Evolutionary conservation across 2,329 filamentous ascomycete species (phyloP).

Genomic region (Penicillium sp.): DNA sequence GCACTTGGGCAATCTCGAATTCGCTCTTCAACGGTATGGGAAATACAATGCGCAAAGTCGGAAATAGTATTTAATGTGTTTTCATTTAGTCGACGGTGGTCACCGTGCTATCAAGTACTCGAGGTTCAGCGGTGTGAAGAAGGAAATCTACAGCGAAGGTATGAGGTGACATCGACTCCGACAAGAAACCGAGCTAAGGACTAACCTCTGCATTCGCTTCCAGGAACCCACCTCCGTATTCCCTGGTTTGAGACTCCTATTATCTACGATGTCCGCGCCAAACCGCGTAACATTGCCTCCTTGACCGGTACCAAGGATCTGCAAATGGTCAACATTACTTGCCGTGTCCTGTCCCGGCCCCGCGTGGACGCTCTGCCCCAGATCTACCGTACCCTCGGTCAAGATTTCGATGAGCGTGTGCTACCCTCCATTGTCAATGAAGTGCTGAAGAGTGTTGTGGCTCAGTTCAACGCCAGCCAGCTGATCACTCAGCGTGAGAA

Average conservation of each 20-base stretch:
- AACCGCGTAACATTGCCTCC: conserved; percentile 93
- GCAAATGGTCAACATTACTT: conserved; percentile 99
- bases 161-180: conserved; percentile 16
- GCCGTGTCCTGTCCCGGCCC: conserved; percentile 93
- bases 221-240: conserved; percentile 88
- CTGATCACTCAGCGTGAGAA: conserved; percentile 99
- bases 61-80: conserved; percentile 6
- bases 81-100: conserved; percentile 79
- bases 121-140: conserved; percentile 85
- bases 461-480: conserved; percentile 98
- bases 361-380: conserved; percentile 86
- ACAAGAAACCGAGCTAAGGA: background rate
- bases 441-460: conserved; percentile 96
- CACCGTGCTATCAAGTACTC: conserved; percentile 99
- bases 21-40: conserved; percentile 66
- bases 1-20: conserved; percentile 50
- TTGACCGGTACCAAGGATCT: conserved; percentile 98
- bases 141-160: conserved; percentile 97
- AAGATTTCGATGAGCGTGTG: conserved; percentile 95
- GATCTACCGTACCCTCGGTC: conserved; percentile 94
- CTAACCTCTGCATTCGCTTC: conserved; percentile 3
- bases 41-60: background rate
- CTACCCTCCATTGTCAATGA: conserved; percentile 98
- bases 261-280: conserved; percentile 96
- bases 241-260: conserved; percentile 98